These are phyloP conservation scores for Ogataea hybrid DNA, from an alignment of 1,139 yeast species.

Conservation along the genomic window DNA sequence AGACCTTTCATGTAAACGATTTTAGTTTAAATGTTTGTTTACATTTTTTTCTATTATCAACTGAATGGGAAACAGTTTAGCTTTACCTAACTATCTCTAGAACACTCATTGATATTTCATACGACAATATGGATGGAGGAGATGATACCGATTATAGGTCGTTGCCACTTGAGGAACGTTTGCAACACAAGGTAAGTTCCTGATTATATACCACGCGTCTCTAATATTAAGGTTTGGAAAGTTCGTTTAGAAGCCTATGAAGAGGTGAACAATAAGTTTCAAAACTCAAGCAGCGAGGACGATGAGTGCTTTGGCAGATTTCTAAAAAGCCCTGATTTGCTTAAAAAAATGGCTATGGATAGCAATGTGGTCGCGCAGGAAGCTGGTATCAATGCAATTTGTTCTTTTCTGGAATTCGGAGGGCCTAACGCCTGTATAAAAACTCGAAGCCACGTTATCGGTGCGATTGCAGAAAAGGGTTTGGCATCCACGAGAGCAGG, in stretches of 20 bases:
- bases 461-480: conserved; percentile 75
- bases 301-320: conserved; percentile 55
- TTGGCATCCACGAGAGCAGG: conserved; percentile 72
- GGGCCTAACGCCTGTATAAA: conserved; percentile 42
- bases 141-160: conserved; percentile 48
- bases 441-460: conserved; percentile 47
- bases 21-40: conserved; percentile 3
- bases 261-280: conserved; percentile 55
- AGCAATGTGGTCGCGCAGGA: conserved; percentile 93
- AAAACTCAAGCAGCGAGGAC: conserved; percentile 50
- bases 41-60: conserved; percentile 4
- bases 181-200: conserved; percentile 53
- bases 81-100: not conserved
- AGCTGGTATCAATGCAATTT: conserved; percentile 60
- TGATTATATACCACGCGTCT: not conserved
- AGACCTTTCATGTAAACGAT: not conserved
- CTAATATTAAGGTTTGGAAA: conserved; percentile 58
- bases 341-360: conserved; percentile 65
- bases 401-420: conserved; percentile 58
- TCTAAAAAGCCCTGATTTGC: conserved; percentile 46
- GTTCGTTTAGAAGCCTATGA: conserved; percentile 81
- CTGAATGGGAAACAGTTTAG: conserved; percentile 4
- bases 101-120: not conserved
- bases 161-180: conserved; percentile 64
- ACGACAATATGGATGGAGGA: conserved; percentile 9